Base-by-base conservation (phyloP, 176 grass and related monocot species). In the Oryza punctata region DNA sequence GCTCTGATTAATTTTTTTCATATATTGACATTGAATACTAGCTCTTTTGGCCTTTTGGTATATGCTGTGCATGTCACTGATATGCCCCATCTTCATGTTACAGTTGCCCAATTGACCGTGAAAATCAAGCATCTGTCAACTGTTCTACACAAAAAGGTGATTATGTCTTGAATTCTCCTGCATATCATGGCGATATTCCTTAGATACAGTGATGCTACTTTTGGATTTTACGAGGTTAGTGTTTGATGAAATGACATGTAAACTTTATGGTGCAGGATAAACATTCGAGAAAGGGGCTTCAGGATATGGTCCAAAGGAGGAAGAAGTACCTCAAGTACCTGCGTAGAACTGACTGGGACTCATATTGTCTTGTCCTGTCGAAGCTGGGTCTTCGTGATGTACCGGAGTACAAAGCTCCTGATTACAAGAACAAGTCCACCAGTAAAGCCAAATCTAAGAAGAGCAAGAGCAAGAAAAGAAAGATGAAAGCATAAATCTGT, bases 281-380 rank as follows among this genome's bases (percentile, higher is more conserved):
- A 76, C 96, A 98, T 83, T 98, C 96, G 1, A 88, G 77, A 70
- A 98, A 95, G 80, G 96, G 96, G 37, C 91, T 98, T 37, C 87
- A 89, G 73, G 89, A 95, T 68, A 98, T 98, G 96, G 91, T 98
- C 81, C 93, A 98, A 52, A 92, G 80, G 60, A 95, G 96, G 80
- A 98, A 95, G 89, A 95, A 98, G 38, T 89, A 90, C 79, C 89
- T 98, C 59, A 95, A 92, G 52, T 98, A 98, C 86, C 84, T 98
- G 37, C 86, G 91, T 49, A 85, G 87, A 77, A 98, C 96, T 24
- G 96, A 98, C 81, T 98, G 93, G 96, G 93, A 95, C 67, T 95
- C 96, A 1, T 98, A 98, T 74, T 89, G 93, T 78, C 77, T 98
- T 68, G 89, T 92, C 43, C 63, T 98, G 28, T 95, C 93, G 7